Conservation (phyloP, 768 basidiomycete species). For the Pseudohyphozyma bogoriensis region DNA sequence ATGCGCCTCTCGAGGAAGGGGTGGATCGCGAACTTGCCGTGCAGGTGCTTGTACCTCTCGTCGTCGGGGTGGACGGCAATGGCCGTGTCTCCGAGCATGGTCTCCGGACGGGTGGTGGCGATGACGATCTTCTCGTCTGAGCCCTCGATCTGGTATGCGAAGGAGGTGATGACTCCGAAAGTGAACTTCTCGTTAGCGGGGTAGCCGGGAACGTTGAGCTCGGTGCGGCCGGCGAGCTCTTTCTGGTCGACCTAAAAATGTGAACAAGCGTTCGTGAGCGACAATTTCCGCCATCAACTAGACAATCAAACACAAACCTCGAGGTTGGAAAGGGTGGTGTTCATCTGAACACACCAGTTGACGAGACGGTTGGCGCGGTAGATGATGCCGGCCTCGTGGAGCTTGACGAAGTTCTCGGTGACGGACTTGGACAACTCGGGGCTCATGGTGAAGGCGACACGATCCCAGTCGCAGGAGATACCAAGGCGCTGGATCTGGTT, state of each 20-base stretch:
- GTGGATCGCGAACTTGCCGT: conserved; percentile 75
- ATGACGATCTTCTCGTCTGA: conserved; percentile 89
- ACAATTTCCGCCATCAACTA: too few relatives aligned
- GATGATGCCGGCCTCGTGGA: conserved; percentile 82
- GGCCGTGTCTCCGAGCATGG: conserved; percentile 95
- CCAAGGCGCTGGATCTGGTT: conserved; percentile 79
- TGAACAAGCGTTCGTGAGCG: not conserved
- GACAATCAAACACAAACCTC: conserved; percentile 50
- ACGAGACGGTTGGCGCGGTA: conserved; percentile 95
- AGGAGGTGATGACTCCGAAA: conserved; percentile 86
- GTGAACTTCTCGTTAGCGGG: conserved; percentile 91
- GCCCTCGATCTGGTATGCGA: conserved; percentile 80
- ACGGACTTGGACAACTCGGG: conserved; percentile 79
- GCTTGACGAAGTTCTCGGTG: conserved; percentile 74
- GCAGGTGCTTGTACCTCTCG: conserved; percentile 64
- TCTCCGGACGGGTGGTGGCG: conserved; percentile 95
- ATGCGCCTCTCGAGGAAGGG: conserved; percentile 79
- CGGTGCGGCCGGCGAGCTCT: conserved; percentile 68
- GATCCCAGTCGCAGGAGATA: conserved; percentile 87
- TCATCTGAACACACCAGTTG: conserved; percentile 93
- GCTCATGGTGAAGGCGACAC: conserved; percentile 91
- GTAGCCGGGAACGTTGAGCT: conserved; percentile 87
- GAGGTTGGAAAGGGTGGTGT: conserved; percentile 94
- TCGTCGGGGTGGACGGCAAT: conserved; percentile 94
- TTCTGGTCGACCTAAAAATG: conserved; percentile 76